A percentile compares a stretch with the other conserved stretches of the same genome.
Evolutionary conservation across 352 stramenopile species (phyloP).

Genomic region (Phytophthora litchii): DNA sequence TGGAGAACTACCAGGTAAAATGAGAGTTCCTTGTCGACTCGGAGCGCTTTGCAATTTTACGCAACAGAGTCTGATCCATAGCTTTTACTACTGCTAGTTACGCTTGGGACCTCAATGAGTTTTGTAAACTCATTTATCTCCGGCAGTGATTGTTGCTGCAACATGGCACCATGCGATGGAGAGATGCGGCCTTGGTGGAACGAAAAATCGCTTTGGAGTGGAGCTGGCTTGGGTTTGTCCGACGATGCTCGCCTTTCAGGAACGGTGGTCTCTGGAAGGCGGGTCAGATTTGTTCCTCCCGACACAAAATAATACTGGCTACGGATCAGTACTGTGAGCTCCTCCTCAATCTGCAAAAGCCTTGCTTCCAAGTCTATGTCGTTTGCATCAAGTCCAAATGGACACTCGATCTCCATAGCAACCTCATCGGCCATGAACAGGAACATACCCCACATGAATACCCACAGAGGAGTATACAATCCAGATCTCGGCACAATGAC

Average conservation of each 20-base stretch:
- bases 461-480: conserved; percentile 79
- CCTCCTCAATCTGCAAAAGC: conserved; percentile 80
- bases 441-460: conserved; percentile 83
- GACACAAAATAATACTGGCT: conserved; percentile 86
- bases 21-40: neutral
- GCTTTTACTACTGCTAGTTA: conserved; percentile 14
- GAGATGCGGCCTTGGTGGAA: conserved; percentile 76
- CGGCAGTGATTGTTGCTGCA: conserved; percentile 56
- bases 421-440: conserved; percentile 85
- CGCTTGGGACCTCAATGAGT: conserved; percentile 46
- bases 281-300: conserved; percentile 48
- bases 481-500: conserved; percentile 80
- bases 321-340: conserved; percentile 79
- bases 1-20: too few species aligned
- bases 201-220: conserved; percentile 41
- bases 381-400: conserved; percentile 80
- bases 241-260: conserved; percentile 6
- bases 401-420: conserved; percentile 85
- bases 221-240: conserved; percentile 13
- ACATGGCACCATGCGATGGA: conserved; percentile 37
- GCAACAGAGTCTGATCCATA: conserved; percentile 30
- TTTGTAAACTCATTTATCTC: conserved; percentile 80
- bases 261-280: conserved; percentile 17
- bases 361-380: conserved; percentile 81
- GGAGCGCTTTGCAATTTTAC: neutral